Base-by-base conservation (phyloP, 2,329 filamentous ascomycete species). In the Microcyclosporella mali region DNA sequence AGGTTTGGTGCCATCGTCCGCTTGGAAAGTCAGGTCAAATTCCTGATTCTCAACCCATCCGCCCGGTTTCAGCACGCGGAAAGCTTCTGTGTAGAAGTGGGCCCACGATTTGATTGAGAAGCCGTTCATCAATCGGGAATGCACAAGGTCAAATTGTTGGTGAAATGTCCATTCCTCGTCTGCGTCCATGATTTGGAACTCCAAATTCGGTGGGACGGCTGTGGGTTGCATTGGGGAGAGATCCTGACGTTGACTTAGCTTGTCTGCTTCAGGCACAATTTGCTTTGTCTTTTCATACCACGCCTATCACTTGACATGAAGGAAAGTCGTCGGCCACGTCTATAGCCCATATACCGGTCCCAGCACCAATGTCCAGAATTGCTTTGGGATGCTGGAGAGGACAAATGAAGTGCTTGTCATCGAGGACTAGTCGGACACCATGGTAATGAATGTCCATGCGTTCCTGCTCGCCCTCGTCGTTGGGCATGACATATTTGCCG, bases 291-390 rank as follows among this genome's bases (percentile, higher is more conserved):
- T 4, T 25, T 25, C 21, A 6, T 25, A 25, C 21, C 10, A 53
- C 48, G 12, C 57, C 58, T 15, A 57, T 43, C 17, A 61, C 55
- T 37, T 56, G 46, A 2, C 57, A 45, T 10, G 37, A 37, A 4
- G 56, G 56, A 37, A 56, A 33, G n/a, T 58, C 50, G 41, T 61
- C 58, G 18, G 53, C 55, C n/a, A 56, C 65, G 34, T 70, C 64
- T 29, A 58, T 55, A 8, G 54, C 54, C 56, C 56, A 57, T 41
- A 56, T 43, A 12, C 56, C 56, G 6, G 68, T 72, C 9, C 70
- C 71, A 1, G 70, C 73, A 9, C 70, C 72, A n/a, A 73, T 55
- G 50, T 74, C 72, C 11, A 75, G 62, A 8, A 73, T 65, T 25
- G 64, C 62, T 15, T 62, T 58, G 2, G 66, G 63, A 10, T 59